These are phyloP conservation scores for Cystobasidium pallidum DNA, from an alignment of 1,284 basidiomycete species.

Conservation along the genomic window DNA sequence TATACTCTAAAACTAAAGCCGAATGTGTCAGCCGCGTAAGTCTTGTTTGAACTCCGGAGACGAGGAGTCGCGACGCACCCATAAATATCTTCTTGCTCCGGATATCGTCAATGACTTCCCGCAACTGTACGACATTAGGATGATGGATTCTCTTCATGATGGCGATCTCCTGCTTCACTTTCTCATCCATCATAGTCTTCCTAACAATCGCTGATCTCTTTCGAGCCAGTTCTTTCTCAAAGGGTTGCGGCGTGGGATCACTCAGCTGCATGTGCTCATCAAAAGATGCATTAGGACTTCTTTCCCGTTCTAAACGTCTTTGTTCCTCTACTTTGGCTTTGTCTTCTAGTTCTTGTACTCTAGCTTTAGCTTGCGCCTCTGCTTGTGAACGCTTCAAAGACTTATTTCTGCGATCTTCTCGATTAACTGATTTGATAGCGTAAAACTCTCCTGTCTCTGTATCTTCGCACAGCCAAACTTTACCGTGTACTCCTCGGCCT, in stretches of 20 bases:
- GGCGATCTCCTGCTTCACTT: slow-evolving; percentile 87
- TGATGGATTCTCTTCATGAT: slow-evolving; percentile 94
- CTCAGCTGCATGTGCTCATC: slow-evolving; percentile 36
- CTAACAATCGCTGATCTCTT: slow-evolving; percentile 8
- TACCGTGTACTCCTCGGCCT: slow-evolving; percentile 52
- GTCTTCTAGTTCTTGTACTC: slow-evolving; percentile 39
- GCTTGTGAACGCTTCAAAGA: slow-evolving; percentile 48
- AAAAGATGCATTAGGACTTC: slow-evolving; percentile 33
- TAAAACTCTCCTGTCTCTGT: slow-evolving; percentile 49
- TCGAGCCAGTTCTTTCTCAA: slow-evolving; percentile 3
- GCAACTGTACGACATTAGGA: slow-evolving; percentile 85
- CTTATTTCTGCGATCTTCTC: slow-evolving; percentile 50
- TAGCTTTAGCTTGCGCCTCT: slow-evolving; percentile 40
- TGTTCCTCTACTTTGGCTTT: slow-evolving; percentile 40
- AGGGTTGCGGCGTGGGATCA: slow-evolving; percentile 1
- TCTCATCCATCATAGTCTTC: slow-evolving; percentile 66
- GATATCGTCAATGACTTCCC: slow-evolving; percentile 94
- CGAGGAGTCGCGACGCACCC: slow-evolving; percentile 64
- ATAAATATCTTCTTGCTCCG: slow-evolving; percentile 89
- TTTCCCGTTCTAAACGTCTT: slow-evolving; percentile 1
- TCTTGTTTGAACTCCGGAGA: neutral
- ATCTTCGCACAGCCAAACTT: slow-evolving; percentile 54
- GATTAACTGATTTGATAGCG: slow-evolving; percentile 52
- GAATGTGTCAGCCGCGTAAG: neutral
- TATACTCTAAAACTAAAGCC: slow-evolving; percentile 84